Evolutionary conservation across 148 eudicot species (phyloP).

Genomic region (Beta vulgaris): DNA sequence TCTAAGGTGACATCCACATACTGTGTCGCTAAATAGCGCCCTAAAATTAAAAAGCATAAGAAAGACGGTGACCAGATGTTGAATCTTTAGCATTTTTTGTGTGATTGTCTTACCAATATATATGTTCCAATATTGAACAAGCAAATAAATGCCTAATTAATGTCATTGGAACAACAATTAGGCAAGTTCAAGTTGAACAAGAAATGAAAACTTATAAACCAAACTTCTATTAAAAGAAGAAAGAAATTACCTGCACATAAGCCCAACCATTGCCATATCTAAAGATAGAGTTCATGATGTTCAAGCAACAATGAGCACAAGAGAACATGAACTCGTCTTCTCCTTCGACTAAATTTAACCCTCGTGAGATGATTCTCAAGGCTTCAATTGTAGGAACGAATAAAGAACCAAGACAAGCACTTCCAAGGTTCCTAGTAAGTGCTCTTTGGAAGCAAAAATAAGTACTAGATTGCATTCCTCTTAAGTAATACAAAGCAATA

Average conservation of each 20-base stretch:
- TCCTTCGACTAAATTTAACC: slow-evolving; percentile 84
- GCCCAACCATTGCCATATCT: slow-evolving; percentile 94
- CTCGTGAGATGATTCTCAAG: slow-evolving; percentile 76
- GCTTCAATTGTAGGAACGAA: slow-evolving; percentile 95
- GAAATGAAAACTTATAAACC: not conserved
- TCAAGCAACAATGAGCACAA: slow-evolving; percentile 94
- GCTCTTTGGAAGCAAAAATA: slow-evolving; percentile 87
- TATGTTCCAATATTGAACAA: not conserved
- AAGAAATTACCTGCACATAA: slow-evolving; percentile 70
- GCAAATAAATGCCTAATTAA: not conserved
- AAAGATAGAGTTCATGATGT: slow-evolving; percentile 77
- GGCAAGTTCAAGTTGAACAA: not conserved
- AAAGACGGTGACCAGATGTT: slow-evolving; percentile 14
- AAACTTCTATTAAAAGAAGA: not conserved
- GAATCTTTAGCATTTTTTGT: slow-evolving; percentile 8
- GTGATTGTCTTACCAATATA: not conserved
- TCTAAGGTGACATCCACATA: no score
- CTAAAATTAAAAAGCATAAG: no score
- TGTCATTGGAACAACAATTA: not conserved
- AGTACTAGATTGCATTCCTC: slow-evolving; percentile 90
- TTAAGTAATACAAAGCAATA: slow-evolving; percentile 76
- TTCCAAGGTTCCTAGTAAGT: slow-evolving; percentile 74
- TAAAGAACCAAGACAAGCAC: slow-evolving; percentile 85
- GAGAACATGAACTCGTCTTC: slow-evolving; percentile 99
- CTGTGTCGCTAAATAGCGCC: no score